Percentiles rank a stretch among this genome's conserved stretches.
phyloP scores from a whole-genome alignment of 768 basidiomycete species.

The Boletus subparvulus region DNA sequence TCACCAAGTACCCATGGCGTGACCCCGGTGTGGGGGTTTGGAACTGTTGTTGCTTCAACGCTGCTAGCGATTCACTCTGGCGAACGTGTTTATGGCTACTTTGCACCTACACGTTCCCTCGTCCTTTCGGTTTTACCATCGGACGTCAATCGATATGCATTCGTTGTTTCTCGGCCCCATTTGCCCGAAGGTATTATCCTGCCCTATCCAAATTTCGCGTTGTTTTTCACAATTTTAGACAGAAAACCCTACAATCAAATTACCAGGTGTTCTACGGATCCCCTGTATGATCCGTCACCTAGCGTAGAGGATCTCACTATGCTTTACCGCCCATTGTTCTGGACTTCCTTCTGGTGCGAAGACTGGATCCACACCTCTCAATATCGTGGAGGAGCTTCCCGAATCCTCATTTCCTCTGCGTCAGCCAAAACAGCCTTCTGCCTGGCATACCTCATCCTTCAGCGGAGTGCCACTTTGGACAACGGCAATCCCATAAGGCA shows the following conservation, averaged over 20 bases:
- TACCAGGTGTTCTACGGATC: conserved; percentile 55
- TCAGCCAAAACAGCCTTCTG: conserved; percentile 75
- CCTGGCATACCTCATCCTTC: conserved; percentile 57
- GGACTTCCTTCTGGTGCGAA: conserved; percentile 76
- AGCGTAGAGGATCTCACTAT: conserved; percentile 60
- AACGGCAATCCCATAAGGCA: conserved; percentile 21
- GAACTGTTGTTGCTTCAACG: conserved; percentile 50
- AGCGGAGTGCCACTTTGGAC: conserved; percentile 34
- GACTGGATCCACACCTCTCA: conserved; percentile 58
- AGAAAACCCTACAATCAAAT: conserved; percentile 70
- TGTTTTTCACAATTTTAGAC: conserved; percentile 39
- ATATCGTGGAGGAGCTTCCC: conserved; percentile 49
- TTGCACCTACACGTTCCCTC: conserved; percentile 60
- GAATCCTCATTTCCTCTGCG: conserved; percentile 63
- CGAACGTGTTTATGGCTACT: conserved; percentile 62
- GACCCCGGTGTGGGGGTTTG: conserved; percentile 75
- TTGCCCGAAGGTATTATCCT: conserved; percentile 50
- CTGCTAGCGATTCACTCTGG: conserved; percentile 49
- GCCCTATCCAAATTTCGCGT: neutral
- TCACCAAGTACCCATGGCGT: conserved; percentile 56
- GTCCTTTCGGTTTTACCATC: conserved; percentile 49
- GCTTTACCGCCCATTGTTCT: conserved; percentile 72
- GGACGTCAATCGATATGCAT: conserved; percentile 51
- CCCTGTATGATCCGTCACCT: conserved; percentile 49
- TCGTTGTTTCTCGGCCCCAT: conserved; percentile 61